A percentile compares a stretch with the other conserved stretches of the same genome.
Conservation (phyloP, 2,329 filamentous ascomycete species). For the Penicillium olsonii region DNA sequence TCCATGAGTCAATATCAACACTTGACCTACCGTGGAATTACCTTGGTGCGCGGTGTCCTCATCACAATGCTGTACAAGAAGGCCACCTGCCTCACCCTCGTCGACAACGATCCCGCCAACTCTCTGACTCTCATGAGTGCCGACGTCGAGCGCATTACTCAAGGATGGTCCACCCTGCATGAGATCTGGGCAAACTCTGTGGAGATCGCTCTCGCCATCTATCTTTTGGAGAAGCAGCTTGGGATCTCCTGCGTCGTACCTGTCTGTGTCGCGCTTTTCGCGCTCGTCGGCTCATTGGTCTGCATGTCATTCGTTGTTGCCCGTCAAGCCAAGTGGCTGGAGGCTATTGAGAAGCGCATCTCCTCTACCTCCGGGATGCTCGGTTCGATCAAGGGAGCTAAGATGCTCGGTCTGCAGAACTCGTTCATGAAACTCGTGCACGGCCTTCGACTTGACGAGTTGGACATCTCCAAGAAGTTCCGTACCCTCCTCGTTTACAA, state of each 20-base stretch:
- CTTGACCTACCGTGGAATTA: constrained; percentile 44
- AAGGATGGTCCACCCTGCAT: constrained; percentile 45
- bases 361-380: constrained; percentile 52
- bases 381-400: constrained; percentile 54
- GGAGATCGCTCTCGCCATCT: constrained; percentile 50
- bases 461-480: constrained; percentile 45
- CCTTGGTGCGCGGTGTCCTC: constrained; percentile 46
- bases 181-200: constrained; percentile 49
- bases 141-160: constrained; percentile 48
- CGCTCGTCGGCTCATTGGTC: constrained; percentile 37
- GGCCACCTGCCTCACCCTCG: constrained; percentile 34
- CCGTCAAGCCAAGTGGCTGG: constrained; percentile 51
- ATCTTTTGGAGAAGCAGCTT: constrained; percentile 43
- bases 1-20: constrained; percentile 45
- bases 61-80: constrained; percentile 56
- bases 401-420: constrained; percentile 51
- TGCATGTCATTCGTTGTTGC: constrained; percentile 40
- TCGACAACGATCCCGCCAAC: constrained; percentile 37
- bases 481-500: constrained; percentile 45
- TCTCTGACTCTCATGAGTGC: constrained; percentile 50
- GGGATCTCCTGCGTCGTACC: constrained; percentile 49
- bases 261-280: constrained; percentile 44
- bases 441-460: constrained; percentile 41
- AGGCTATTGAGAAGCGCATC: constrained; percentile 53
- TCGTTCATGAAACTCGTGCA: constrained; percentile 43